Base-by-base conservation (phyloP, 106 monocot genomes). In the Hemerocallis citrina region DNA sequence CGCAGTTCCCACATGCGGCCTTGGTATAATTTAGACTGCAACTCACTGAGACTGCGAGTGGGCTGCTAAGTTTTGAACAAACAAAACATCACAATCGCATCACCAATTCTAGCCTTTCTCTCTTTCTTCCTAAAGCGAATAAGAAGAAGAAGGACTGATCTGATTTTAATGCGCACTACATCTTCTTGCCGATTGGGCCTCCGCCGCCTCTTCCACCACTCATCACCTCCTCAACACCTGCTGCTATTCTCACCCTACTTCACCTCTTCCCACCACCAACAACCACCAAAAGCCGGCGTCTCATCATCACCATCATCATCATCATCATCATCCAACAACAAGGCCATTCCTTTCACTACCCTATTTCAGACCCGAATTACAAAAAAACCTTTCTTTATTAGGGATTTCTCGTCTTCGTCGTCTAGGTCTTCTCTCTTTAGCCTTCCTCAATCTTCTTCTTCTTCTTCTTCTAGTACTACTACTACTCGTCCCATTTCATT, bases 111-210 rank as follows among this genome's bases (percentile, higher is more conserved):
- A n/a, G n/a, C n/a, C n/a, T n/a, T n/a, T n/a, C n/a, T n/a, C n/a
- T n/a, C n/a, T n/a, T n/a, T n/a, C n/a, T n/a, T n/a, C n/a, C n/a
- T n/a, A n/a, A n/a, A n/a, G n/a, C n/a, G n/a, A n/a, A n/a, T n/a
- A n/a, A n/a, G n/a, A n/a, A n/a, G n/a, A n/a, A n/a, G n/a, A n/a
- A n/a, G n/a, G n/a, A n/a, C n/a, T n/a, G n/a, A n/a, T n/a, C n/a
- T n/a, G n/a, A 52, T 29, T 52, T 52, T 52, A 52, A 52, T 52
- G 52, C 52, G 25, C n/a, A n/a, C n/a, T 52, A 52, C 25, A 52
- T 52, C 52, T 22, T 23, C 48, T 1, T n/a, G n/a, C n/a, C 52
- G 52, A 11, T 52, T 52, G 12, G 52, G 52, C 2, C 31, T 31
- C 22, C 25, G 58, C 1, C 58, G 35, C 23, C 58, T 38, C 58